Evolutionary conservation across 192 early-diverging fungal species (phyloP), one percentile per base, ranked within the genome.

Genomic region (Mortierella antarctica): DNA sequence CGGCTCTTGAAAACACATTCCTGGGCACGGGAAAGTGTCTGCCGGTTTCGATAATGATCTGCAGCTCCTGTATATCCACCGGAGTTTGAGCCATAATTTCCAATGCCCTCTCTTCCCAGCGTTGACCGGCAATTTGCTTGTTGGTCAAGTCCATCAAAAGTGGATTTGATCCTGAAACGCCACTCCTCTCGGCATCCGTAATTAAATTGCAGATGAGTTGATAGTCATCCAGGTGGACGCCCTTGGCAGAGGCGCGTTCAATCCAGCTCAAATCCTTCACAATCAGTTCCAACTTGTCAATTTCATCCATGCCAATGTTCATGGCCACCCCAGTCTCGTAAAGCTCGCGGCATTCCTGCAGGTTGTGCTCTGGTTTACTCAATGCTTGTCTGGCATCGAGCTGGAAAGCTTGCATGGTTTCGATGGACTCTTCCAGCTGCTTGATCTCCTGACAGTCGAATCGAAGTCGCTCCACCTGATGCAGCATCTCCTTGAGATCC

Each of bases 241-340:
- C 67, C 40, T 74, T 67, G 4, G 62, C 68, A 18, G 70, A 48
- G 3, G 68, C 73, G 44, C 63, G 61, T n/a, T 78, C 69, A 2
- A 71, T 53, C 82, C 82, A 83, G 2, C 88, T 86, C 17, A 89
- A 72, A 4, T 82, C 72, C 20, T 74, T 74, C 2, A 94, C 86
- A 48, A 70, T 67, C 7, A 74, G 70, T 31, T 91, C 86, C 55
- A 89, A 48, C 57, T 62, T 68, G 40, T 91, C 73, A 18, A 91
- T 71, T 44, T 88, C 72, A 2, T 82, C 82, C 64, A 81, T 71
- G 40, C 63, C 45, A 65, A 74, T 71, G 41, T 70, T 71, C 72
- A 83, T 74, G 18, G 57, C 48, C 18, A 67, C n/a, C 0, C 83
- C 83, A 11, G 67, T 31, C 20, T 84, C 77, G 10, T 81, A 70